phyloP scores from a whole-genome alignment of 2,329 filamentous ascomycete genomes.

The Xylariaceae sp. region DNA sequence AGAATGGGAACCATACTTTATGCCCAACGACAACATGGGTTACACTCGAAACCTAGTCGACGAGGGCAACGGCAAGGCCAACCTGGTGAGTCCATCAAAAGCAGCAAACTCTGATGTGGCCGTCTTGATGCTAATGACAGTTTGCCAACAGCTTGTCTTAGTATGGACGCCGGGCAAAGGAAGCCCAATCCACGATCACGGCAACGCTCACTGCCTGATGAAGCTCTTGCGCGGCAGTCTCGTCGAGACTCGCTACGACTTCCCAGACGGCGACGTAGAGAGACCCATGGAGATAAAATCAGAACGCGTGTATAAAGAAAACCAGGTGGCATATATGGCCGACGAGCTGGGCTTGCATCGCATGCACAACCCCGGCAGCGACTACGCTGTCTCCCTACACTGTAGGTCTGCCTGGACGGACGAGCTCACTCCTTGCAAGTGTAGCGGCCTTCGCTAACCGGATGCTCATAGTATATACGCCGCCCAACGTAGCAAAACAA shows the following conservation, averaged over 20 bases:
- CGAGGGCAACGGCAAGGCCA: constrained; percentile 69
- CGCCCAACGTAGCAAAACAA: constrained; percentile 77
- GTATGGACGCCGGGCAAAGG: constrained; percentile 84
- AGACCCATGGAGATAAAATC: constrained; percentile 59
- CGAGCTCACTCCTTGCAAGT: background rate
- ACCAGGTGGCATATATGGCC: constrained; percentile 84
- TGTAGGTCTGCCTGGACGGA: constrained; percentile 37
- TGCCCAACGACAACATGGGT: constrained; percentile 61
- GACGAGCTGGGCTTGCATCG: constrained; percentile 83
- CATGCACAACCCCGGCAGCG: constrained; percentile 68
- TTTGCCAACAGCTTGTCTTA: constrained; percentile 62
- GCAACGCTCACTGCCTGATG: constrained; percentile 89
- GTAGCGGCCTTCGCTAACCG: constrained; percentile 22
- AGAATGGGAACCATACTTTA: constrained; percentile 72
- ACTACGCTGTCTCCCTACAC: constrained; percentile 81
- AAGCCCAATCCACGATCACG: constrained; percentile 83
- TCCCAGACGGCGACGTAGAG: constrained; percentile 51
- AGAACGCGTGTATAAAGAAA: constrained; percentile 61
- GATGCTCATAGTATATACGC: constrained; percentile 66
- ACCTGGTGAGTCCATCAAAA: constrained; percentile 37
- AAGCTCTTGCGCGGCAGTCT: constrained; percentile 75
- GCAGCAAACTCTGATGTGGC: background rate
- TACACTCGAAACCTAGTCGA: constrained; percentile 91
- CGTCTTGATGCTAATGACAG: constrained; percentile 16
- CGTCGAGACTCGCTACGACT: constrained; percentile 75